Evolutionary conservation across 257 asterid species (phyloP).

Genomic region (Primulina tabacum): DNA sequence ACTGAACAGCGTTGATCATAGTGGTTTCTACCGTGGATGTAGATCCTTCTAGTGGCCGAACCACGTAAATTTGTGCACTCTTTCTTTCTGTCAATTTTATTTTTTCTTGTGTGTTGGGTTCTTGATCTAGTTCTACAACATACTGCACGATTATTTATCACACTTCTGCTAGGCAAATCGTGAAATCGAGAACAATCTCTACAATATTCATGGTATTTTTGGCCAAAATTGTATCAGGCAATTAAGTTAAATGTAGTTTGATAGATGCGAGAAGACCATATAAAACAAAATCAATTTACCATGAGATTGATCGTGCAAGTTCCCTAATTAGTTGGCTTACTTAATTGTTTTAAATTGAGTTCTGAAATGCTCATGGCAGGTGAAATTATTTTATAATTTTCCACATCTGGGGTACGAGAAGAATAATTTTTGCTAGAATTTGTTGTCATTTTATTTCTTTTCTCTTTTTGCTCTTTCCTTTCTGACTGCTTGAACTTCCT

Average conservation of each 20-base stretch:
- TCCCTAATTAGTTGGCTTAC: conserved; percentile 1
- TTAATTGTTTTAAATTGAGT: conserved; percentile 12
- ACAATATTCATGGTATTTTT: background rate
- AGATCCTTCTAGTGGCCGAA: no score
- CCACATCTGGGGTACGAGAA: conserved; percentile 3
- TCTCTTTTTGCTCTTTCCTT: conserved; percentile 20
- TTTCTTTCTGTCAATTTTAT: no score
- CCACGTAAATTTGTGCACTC: no score
- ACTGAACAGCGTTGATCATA: background rate
- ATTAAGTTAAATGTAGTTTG: background rate
- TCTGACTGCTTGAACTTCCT: conserved; percentile 30
- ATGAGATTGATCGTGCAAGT: conserved; percentile 4
- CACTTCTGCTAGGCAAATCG: no score
- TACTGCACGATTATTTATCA: no score
- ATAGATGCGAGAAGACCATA: conserved; percentile 15
- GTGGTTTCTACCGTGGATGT: no score
- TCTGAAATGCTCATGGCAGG: background rate
- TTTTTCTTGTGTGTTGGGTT: no score
- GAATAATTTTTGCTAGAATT: background rate
- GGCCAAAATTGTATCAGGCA: conserved; percentile 3
- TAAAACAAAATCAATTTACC: conserved; percentile 3
- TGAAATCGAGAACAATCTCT: no score
- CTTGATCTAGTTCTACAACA: no score
- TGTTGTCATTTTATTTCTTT: conserved; percentile 10
- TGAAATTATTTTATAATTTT: conserved; percentile 9